Conservation (phyloP, 1,284 basidiomycete genomes). For the Fomes fomentarius region DNA sequence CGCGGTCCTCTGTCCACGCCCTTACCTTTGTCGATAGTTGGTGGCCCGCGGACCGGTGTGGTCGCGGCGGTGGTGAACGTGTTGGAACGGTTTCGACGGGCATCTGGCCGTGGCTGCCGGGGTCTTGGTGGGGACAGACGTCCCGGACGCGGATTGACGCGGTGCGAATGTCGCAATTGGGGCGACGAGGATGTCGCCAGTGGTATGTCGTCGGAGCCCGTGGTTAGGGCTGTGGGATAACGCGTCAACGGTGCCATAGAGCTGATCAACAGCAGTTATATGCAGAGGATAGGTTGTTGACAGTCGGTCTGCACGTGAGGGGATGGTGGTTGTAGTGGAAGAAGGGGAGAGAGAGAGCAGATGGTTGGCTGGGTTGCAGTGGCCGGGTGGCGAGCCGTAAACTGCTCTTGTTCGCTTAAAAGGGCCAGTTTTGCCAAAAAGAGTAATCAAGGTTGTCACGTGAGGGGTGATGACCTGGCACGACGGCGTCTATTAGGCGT, state of each 20-base stretch:
- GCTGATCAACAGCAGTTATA: no score
- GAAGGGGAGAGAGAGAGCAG: not conserved
- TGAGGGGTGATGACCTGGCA: not conserved
- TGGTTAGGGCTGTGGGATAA: constrained; percentile 1
- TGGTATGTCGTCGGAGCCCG: constrained; percentile 6
- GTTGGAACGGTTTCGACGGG: not conserved
- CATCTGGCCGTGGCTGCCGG: not conserved
- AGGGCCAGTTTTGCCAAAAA: no score
- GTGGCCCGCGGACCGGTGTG: not conserved
- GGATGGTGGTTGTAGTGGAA: no score
- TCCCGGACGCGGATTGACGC: no score
- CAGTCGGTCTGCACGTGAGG: not conserved
- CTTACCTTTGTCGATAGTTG: constrained; percentile 8
- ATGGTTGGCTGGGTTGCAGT: not conserved
- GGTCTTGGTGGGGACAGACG: no score
- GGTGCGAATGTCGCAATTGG: no score
- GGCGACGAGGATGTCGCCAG: constrained; percentile 3
- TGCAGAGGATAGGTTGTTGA: no score
- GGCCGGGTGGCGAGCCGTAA: not conserved
- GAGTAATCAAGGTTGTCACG: not conserved
- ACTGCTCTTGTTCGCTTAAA: not conserved
- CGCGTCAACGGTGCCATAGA: not conserved
- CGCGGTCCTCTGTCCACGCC: not conserved
- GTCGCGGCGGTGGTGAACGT: not conserved
- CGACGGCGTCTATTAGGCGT: no score